A percentile compares a stretch with the other conserved stretches of the same genome.
phyloP scores from a whole-genome alignment of 345 rosid genomes.

The Eutrema yunnanense region DNA sequence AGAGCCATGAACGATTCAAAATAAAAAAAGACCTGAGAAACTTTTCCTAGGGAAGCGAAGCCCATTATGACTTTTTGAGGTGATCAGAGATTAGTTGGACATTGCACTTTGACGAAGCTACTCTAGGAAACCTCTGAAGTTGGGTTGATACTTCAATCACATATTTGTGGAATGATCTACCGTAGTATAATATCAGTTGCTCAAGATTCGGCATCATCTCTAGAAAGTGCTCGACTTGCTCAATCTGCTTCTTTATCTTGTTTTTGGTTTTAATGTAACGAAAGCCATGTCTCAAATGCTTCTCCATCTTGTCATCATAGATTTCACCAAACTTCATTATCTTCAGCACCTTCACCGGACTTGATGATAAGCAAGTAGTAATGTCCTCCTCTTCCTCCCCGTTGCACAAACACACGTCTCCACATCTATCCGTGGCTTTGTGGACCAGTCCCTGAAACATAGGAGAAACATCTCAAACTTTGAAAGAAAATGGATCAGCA shows the following conservation, averaged over 20 bases:
- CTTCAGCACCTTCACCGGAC: not conserved
- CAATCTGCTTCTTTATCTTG: not conserved
- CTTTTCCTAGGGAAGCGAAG: not conserved
- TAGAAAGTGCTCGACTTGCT: not conserved
- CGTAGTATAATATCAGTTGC: not conserved
- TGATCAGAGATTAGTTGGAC: not conserved
- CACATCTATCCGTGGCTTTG: not conserved
- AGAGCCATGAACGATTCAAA: not conserved
- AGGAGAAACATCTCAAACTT: not conserved
- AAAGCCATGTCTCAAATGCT: not conserved
- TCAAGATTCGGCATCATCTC: constrained; percentile 15
- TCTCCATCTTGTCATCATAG: not conserved
- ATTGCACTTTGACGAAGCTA: constrained; percentile 4
- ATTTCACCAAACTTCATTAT: not conserved
- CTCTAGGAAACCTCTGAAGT: not conserved
- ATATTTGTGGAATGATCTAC: not conserved
- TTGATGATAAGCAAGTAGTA: not conserved
- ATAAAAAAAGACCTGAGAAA: not conserved
- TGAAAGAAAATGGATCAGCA: not conserved
- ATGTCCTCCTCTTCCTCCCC: not conserved
- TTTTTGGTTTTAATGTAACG: no score
- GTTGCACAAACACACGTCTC: constrained; percentile 6
- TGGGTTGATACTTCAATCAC: not conserved
- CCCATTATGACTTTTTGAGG: not conserved
- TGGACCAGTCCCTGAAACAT: constrained; percentile 5